These are phyloP conservation scores for Russula compacta DNA, from an alignment of 768 basidiomycete genomes.

Conservation along the genomic window DNA sequence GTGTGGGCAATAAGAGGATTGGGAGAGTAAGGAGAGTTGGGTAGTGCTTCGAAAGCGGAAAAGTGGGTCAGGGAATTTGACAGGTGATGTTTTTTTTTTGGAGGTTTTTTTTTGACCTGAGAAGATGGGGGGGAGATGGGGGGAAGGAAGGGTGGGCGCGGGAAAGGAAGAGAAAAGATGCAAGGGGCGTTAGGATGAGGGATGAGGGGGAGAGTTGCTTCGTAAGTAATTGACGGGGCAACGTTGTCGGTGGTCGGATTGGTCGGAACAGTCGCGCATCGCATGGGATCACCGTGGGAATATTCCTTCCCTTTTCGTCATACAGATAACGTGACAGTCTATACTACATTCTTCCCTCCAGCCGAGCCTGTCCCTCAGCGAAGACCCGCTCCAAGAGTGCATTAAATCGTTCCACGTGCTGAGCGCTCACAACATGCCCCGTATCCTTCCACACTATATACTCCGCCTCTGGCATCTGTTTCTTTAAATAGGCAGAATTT, in stretches of 20 bases:
- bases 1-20: neutral
- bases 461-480: slow-evolving; percentile 49
- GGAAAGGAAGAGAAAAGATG: neutral
- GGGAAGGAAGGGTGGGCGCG: neutral
- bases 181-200: neutral
- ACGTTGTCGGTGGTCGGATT: slow-evolving; percentile 15
- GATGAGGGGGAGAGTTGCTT: neutral
- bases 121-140: neutral
- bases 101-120: neutral
- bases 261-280: slow-evolving; percentile 2
- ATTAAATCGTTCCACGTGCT: slow-evolving; percentile 44
- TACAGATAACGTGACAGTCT: neutral
- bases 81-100: neutral
- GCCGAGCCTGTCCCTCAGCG: slow-evolving; percentile 23
- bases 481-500: slow-evolving; percentile 45
- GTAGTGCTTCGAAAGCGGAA: slow-evolving; percentile 1
- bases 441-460: slow-evolving; percentile 47
- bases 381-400: slow-evolving; percentile 46
- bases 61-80: slow-evolving; percentile 4
- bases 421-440: slow-evolving; percentile 54
- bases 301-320: neutral
- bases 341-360: too few relatives aligned
- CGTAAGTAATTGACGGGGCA: slow-evolving; percentile 12
- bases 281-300: slow-evolving; percentile 17
- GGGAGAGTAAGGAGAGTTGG: slow-evolving; percentile 15